Conservation (phyloP, 2,329 filamentous ascomycete species). For the Emergomyces orientalis region DNA sequence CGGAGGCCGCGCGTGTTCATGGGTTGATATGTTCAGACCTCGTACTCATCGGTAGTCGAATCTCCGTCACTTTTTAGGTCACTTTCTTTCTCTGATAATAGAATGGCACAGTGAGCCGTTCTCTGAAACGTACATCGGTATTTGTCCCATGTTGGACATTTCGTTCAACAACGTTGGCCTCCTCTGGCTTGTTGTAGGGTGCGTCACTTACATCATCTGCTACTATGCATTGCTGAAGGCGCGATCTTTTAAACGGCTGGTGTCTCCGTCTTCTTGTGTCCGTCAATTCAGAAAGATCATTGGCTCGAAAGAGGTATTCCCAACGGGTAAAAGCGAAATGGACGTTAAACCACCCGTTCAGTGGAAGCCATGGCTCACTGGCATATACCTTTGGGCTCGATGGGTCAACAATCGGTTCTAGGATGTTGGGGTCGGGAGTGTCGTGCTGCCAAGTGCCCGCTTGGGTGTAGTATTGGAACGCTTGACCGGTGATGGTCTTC, state of each 20-base stretch:
- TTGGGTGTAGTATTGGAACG: slow-evolving; percentile 13
- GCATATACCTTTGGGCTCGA: slow-evolving; percentile 7
- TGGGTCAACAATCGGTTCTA: slow-evolving; percentile 7
- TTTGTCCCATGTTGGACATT: not conserved
- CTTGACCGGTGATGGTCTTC: slow-evolving; percentile 11
- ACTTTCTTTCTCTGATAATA: not conserved
- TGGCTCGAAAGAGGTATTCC: slow-evolving; percentile 1
- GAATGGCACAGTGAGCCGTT: not conserved
- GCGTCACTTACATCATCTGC: not conserved
- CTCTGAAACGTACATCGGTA: not conserved
- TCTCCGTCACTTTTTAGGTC: too few relatives aligned
- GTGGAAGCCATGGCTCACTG: slow-evolving; percentile 9
- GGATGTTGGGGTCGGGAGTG: not conserved
- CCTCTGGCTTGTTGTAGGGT: not conserved
- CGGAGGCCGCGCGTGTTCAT: not conserved
- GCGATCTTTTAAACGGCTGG: slow-evolving; percentile 1
- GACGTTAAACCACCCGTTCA: slow-evolving; percentile 14
- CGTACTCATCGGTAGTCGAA: not conserved
- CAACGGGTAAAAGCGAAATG: slow-evolving; percentile 5
- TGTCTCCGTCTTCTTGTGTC: not conserved
- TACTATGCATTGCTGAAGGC: not conserved
- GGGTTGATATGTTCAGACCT: not conserved
- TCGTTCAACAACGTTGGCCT: not conserved
- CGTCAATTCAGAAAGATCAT: not conserved
- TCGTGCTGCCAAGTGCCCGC: slow-evolving; percentile 13